Evolutionary conservation across 257 asterid genomes (phyloP).

Genomic region (Solanum dulcamara): DNA sequence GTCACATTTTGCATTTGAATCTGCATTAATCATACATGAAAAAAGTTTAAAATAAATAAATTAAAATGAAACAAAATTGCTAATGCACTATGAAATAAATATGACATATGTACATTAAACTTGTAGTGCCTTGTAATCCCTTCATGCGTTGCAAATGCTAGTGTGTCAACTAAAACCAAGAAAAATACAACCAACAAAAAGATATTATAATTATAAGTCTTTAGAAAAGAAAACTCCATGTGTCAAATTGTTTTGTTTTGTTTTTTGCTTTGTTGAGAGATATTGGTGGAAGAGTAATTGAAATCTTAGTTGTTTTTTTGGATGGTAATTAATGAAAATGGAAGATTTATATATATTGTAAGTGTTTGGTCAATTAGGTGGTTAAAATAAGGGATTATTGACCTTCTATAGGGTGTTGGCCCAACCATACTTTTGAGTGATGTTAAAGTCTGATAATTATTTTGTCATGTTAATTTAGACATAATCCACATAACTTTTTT

Average conservation of each 20-base stretch:
- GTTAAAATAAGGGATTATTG: background rate
- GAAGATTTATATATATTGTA: background rate
- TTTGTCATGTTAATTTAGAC: background rate
- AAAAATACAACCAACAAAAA: conserved; percentile 1
- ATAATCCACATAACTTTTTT: background rate
- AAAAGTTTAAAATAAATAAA: background rate
- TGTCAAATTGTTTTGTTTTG: background rate
- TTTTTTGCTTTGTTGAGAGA: background rate
- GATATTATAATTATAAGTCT: background rate
- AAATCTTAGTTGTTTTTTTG: background rate
- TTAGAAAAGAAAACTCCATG: conserved; percentile 17
- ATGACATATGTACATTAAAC: conserved; percentile 24
- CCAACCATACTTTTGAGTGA: conserved; percentile 32
- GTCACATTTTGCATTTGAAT: conserved; percentile 43
- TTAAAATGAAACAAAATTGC: background rate
- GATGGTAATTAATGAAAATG: background rate
- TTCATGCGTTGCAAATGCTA: conserved; percentile 19
- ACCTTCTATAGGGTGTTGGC: conserved; percentile 12
- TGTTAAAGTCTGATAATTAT: conserved; percentile 24
- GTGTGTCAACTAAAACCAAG: conserved; percentile 10
- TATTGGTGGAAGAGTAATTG: background rate
- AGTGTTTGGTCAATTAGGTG: conserved; percentile 14
- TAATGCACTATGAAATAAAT: background rate
- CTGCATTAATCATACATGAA: conserved; percentile 6
- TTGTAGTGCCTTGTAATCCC: conserved; percentile 42